Base-by-base conservation (phyloP, 140 eudicot species). In the Anethum foeniculum region DNA sequence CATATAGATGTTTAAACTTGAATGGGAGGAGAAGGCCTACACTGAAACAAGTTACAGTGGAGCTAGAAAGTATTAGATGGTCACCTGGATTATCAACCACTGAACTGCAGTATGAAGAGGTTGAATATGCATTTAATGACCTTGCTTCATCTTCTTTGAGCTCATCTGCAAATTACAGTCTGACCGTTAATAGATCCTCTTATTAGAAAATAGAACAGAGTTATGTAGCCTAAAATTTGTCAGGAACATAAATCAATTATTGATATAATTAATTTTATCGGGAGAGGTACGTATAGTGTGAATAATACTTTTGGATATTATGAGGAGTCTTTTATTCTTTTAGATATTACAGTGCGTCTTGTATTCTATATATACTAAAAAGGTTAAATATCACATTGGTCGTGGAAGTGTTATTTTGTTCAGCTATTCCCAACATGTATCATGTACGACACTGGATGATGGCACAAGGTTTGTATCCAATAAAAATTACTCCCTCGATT, bases 11-110 rank as follows among this genome's bases (percentile, higher is more conserved):
- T 65, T 43, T 81, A 52, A 65, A 76, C 67, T 76, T 75, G 41
- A 77, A 62, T 23, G 84, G 84, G 41, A 81, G 80, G 68, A 81
- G 34, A 30, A 81, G 84, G 69, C 84, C 84, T 16, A 81, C 69
- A 47, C 76, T 81, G 84, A 81, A 36, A 81, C 77, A 81, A 81
- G 84, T 81, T 65, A 68, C 80, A 25, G 52, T 30, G 10, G 81
- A 81, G 56, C 30, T 81, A 19, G 84, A 81, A 47, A 71, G 71
- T 36, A 46, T 81, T 12, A 48, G 77, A 81, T 46, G 38, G 21
- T 18, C 84, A 19, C 68, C 64, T 16, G 75, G 67, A 51, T 58
- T 75, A 4, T 25, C n/a, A 6, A 46, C 32, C 21, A 13, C 10
- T 30, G 48, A 81, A 47, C 32, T 62, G 28, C 18, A 60, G 14